A percentile compares a stretch with the other conserved stretches of the same genome.
Evolutionary conservation across 2,329 filamentous ascomycete genomes (phyloP).

Genomic region (Acephala macrosclerotiorum): DNA sequence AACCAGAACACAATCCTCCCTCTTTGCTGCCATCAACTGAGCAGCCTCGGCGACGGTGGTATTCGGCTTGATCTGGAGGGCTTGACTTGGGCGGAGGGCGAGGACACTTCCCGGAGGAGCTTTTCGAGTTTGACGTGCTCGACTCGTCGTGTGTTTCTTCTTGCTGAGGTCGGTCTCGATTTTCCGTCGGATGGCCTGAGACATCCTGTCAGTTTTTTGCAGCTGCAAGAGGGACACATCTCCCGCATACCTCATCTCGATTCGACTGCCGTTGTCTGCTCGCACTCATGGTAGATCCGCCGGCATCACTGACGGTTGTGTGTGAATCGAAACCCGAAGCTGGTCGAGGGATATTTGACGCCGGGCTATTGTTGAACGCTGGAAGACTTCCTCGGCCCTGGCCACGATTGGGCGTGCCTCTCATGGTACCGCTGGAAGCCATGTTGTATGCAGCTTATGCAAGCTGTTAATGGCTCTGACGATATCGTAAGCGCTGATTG

Average conservation of each 20-base stretch:
- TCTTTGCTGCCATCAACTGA: slow-evolving; percentile 98
- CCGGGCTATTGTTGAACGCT: slow-evolving; percentile 65
- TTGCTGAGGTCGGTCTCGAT: slow-evolving; percentile 98
- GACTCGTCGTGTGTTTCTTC: slow-evolving; percentile 84
- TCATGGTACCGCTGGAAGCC: slow-evolving; percentile 58
- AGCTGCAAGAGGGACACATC: slow-evolving; percentile 1
- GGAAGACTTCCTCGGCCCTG: slow-evolving; percentile 64
- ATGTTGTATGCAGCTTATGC: slow-evolving; percentile 29
- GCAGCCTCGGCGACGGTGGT: slow-evolving; percentile 96
- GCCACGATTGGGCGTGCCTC: slow-evolving; percentile 72
- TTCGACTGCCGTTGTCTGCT: slow-evolving; percentile 97
- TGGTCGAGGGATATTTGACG: slow-evolving; percentile 76
- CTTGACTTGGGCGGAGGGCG: slow-evolving; percentile 91
- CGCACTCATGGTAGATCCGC: slow-evolving; percentile 78
- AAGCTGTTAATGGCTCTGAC: background rate
- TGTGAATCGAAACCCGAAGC: slow-evolving; percentile 63
- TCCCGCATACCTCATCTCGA: slow-evolving; percentile 84
- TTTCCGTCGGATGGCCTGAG: slow-evolving; percentile 91
- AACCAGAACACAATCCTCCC: slow-evolving; percentile 96
- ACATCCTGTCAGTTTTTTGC: slow-evolving; percentile 32
- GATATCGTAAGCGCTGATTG: slow-evolving; percentile 29
- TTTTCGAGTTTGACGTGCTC: slow-evolving; percentile 87
- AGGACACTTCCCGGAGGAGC: slow-evolving; percentile 96
- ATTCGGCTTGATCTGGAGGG: slow-evolving; percentile 94
- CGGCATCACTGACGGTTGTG: slow-evolving; percentile 57